Evolutionary conservation across 179 eudicot species (phyloP).

Genomic region (Dionaea muscipula): DNA sequence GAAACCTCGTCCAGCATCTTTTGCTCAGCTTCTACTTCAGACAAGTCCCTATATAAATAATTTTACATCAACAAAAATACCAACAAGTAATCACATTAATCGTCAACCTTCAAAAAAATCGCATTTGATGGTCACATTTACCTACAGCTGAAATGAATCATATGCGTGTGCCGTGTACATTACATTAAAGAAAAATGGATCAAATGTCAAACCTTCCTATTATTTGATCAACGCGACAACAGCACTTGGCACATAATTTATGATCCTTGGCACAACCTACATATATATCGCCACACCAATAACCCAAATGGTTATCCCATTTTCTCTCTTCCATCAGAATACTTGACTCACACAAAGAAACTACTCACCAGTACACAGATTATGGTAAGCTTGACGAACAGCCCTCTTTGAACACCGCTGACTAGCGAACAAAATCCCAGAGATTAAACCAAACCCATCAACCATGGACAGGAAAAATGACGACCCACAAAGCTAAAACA

Average conservation of each 20-base stretch:
- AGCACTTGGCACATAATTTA: conserved; percentile 80
- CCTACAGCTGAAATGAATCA: not conserved
- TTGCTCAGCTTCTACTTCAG: conserved; percentile 76
- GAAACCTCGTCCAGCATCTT: conserved; percentile 66
- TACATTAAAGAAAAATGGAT: not conserved
- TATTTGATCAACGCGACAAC: conserved; percentile 43
- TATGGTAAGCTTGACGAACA: conserved; percentile 91
- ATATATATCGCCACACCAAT: conserved; percentile 7
- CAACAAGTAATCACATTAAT: not conserved
- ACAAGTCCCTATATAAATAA: conserved; percentile 37
- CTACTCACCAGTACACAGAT: conserved; percentile 55
- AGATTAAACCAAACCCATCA: conserved; percentile 4
- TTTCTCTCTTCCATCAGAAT: not conserved
- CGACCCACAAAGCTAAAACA: conserved; percentile 4
- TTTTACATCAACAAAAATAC: not conserved
- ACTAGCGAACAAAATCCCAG: conserved; percentile 21
- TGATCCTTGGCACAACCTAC: conserved; percentile 90
- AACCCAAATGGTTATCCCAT: not conserved
- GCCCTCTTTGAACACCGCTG: conserved; percentile 72
- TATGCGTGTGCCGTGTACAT: not conserved
- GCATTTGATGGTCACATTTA: not conserved
- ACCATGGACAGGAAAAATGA: not conserved
- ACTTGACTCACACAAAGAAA: not conserved
- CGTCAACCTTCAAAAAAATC: conserved; percentile 1
- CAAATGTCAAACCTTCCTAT: conserved; percentile 55